Evolutionary conservation across 805 yeast species (phyloP).

Genomic region (Lipomyces chichibuensis): DNA sequence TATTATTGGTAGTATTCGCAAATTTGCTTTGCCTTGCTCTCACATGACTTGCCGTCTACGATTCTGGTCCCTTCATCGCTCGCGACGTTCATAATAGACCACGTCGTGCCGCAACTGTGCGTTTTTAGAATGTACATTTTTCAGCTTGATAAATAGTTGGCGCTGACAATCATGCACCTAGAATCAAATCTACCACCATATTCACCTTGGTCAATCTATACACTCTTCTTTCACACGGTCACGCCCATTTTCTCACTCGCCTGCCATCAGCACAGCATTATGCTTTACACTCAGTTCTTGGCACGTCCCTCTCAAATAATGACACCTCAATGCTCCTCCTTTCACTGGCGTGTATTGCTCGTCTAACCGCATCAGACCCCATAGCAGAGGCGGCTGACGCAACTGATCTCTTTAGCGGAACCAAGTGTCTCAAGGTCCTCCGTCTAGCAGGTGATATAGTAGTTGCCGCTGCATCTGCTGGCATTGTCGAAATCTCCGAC

Average conservation of each 20-base stretch:
- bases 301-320: background rate
- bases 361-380: background rate
- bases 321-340: slow-evolving; percentile 3
- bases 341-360: background rate
- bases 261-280: slow-evolving; percentile 1
- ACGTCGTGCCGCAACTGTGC: background rate
- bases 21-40: slow-evolving; percentile 1
- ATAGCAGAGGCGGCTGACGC: background rate
- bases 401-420: background rate
- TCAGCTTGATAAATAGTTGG: background rate
- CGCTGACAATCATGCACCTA: background rate
- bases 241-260: background rate
- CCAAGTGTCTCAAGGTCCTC: slow-evolving; percentile 3
- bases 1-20: background rate
- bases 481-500: background rate
- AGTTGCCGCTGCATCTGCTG: background rate
- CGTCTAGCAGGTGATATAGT: background rate
- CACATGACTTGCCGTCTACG: background rate
- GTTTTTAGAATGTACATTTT: background rate
- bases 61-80: background rate
- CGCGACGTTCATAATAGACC: background rate
- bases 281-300: background rate
- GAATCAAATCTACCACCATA: background rate
- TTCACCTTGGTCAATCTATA: background rate
- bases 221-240: slow-evolving; percentile 1